These are phyloP conservation scores for Tricholoma furcatifolium DNA, from an alignment of 768 basidiomycete genomes.

Conservation along the genomic window DNA sequence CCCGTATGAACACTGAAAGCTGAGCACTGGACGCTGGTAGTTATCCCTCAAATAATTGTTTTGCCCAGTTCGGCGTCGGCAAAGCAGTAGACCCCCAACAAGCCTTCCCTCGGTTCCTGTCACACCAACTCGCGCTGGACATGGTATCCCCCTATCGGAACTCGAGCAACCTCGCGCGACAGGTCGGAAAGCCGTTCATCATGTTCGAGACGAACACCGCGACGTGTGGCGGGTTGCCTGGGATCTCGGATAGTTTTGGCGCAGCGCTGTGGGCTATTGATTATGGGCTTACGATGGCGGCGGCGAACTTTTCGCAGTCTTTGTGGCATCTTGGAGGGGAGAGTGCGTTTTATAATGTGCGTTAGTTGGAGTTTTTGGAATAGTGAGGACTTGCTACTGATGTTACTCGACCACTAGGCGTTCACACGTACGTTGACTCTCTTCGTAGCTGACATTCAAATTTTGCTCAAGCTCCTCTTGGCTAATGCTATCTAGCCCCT, in stretches of 20 bases:
- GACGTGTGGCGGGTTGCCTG: constrained; percentile 67
- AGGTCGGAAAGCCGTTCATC: constrained; percentile 45
- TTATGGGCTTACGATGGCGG: constrained; percentile 63
- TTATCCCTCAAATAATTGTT: constrained; percentile 63
- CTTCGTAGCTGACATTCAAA: too few species aligned
- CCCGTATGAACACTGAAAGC: too few species aligned
- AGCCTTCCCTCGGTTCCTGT: constrained; percentile 54
- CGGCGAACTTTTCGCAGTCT: constrained; percentile 52
- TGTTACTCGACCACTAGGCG: too few species aligned
- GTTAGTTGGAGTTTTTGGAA: too few species aligned
- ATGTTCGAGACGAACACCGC: constrained; percentile 77
- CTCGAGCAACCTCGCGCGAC: constrained; percentile 44
- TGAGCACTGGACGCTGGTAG: too few species aligned
- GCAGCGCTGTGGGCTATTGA: constrained; percentile 67
- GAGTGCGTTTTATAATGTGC: constrained; percentile 65
- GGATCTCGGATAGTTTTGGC: constrained; percentile 60
- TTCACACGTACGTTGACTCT: constrained; percentile 50
- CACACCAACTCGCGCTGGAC: constrained; percentile 49
- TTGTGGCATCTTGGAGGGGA: constrained; percentile 65
- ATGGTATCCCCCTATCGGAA: constrained; percentile 54
- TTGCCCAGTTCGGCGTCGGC: constrained; percentile 44
- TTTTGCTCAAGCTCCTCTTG: too few species aligned
- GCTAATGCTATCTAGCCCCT: constrained; percentile 30
- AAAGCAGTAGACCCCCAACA: constrained; percentile 38
- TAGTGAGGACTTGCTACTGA: too few species aligned